A percentile compares a stretch with the other conserved stretches of the same genome.
Evolutionary conservation across 371 early-diverging fungal genomes (phyloP).

Genomic region (Actinomucor elegans): DNA sequence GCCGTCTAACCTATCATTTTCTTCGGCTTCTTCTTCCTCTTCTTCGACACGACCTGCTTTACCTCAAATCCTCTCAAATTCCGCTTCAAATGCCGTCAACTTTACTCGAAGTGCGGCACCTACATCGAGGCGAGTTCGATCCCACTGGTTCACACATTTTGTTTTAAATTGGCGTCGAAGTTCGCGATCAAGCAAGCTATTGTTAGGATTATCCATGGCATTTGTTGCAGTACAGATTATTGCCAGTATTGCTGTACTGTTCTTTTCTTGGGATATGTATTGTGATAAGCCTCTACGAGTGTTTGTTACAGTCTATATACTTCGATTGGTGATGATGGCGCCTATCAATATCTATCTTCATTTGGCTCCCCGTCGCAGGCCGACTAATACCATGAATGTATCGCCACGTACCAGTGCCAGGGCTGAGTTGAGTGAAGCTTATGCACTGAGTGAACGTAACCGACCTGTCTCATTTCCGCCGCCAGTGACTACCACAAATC

Average conservation of each 20-base stretch:
- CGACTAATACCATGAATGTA: constrained; percentile 5
- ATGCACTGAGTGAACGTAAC: constrained; percentile 33
- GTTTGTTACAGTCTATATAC: constrained; percentile 43
- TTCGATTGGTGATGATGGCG: constrained; percentile 39
- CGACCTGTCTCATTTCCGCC: constrained; percentile 27
- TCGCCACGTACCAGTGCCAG: constrained; percentile 18
- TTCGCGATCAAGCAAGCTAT: constrained; percentile 41
- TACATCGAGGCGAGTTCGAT: constrained; percentile 46
- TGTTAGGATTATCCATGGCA: constrained; percentile 38
- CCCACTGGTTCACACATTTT: constrained; percentile 52
- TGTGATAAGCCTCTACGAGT: constrained; percentile 50
- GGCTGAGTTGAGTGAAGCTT: constrained; percentile 35
- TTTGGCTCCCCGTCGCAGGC: constrained; percentile 39
- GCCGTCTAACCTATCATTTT: constrained; percentile 37
- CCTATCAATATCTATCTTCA: constrained; percentile 46
- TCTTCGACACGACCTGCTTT: constrained; percentile 48
- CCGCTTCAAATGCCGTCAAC: constrained; percentile 47
- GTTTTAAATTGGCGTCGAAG: constrained; percentile 48
- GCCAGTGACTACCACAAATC: constrained; percentile 16
- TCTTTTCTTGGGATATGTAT: constrained; percentile 46
- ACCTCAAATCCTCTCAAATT: constrained; percentile 44
- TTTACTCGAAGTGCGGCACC: constrained; percentile 43
- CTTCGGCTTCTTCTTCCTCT: constrained; percentile 40
- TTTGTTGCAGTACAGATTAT: constrained; percentile 37
- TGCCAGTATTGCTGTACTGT: constrained; percentile 34